A percentile compares a stretch with the other conserved stretches of the same genome.
Conservation (phyloP, 2,329 filamentous ascomycete species). For the Fusarium dlaminii region DNA sequence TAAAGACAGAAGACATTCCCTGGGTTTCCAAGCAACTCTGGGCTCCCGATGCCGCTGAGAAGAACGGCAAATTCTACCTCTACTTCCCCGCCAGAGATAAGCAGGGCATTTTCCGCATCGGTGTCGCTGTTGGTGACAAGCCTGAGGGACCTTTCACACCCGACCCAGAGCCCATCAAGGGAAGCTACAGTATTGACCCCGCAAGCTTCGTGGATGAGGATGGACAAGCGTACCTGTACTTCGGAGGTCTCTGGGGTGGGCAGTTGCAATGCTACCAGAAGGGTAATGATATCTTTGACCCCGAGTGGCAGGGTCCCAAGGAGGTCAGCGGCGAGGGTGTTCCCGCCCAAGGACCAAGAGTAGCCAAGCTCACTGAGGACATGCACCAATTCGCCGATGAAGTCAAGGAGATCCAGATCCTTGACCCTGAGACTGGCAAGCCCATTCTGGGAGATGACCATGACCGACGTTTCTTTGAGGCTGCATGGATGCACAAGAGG, state of each 20-base stretch:
- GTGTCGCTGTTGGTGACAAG: conserved; percentile 70
- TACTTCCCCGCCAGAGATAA: conserved; percentile 81
- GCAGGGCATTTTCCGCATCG: conserved; percentile 76
- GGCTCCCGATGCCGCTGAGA: conserved; percentile 79
- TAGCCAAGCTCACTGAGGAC: conserved; percentile 69
- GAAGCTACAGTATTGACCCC: conserved; percentile 81
- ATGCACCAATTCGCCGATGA: conserved; percentile 69
- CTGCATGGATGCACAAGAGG: conserved; percentile 81
- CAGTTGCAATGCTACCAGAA: conserved; percentile 79
- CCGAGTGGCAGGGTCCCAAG: conserved; percentile 62
- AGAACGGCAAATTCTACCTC: conserved; percentile 76
- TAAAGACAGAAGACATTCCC: conserved; percentile 72
- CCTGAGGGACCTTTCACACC: conserved; percentile 77
- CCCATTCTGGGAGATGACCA: conserved; percentile 74
- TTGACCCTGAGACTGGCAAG: conserved; percentile 68
- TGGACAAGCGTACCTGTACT: conserved; percentile 63
- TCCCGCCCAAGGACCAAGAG: conserved; percentile 71
- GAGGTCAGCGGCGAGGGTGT: conserved; percentile 67
- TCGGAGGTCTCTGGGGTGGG: conserved; percentile 83
- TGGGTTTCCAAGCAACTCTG: conserved; percentile 84
- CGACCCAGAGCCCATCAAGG: conserved; percentile 70
- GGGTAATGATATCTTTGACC: conserved; percentile 65
- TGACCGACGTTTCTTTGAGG: conserved; percentile 81
- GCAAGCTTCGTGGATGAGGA: conserved; percentile 74
- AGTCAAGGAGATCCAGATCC: conserved; percentile 70